Evolutionary conservation across 805 yeast genomes (phyloP).

Genomic region (Allodekkera sacchari): DNA sequence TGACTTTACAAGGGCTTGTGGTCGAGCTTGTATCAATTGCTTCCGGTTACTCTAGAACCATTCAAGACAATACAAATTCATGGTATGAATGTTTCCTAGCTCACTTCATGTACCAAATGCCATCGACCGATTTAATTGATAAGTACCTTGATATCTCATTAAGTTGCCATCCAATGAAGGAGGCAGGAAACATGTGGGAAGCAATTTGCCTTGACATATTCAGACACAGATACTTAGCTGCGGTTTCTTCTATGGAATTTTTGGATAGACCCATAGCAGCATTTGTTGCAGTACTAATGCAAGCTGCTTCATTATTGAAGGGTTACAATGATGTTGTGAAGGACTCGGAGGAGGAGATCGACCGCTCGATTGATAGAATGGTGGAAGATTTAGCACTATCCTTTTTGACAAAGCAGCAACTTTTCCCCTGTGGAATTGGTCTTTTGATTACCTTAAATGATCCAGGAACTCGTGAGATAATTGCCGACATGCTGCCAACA

Average conservation of each 20-base stretch:
- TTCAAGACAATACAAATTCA: conserved; percentile 39
- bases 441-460: conserved; percentile 41
- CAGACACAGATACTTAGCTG: conserved; percentile 47
- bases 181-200: conserved; percentile 41
- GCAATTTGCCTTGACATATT: conserved; percentile 46
- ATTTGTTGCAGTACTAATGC: conserved; percentile 50
- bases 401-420: conserved; percentile 40
- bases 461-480: conserved; percentile 32
- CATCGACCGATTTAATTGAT: conserved; percentile 32
- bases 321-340: conserved; percentile 21
- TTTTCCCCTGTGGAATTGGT: conserved; percentile 67
- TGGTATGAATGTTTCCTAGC: conserved; percentile 61
- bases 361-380: conserved; percentile 26
- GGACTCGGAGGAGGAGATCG: conserved; percentile 7
- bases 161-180: conserved; percentile 26
- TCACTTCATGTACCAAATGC: conserved; percentile 45
- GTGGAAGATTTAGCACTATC: conserved; percentile 47
- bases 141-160: conserved; percentile 34
- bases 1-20: conserved; percentile 28
- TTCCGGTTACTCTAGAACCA: conserved; percentile 40
- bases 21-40: conserved; percentile 34
- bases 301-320: conserved; percentile 52
- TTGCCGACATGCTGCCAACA: conserved; percentile 52
- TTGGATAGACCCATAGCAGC: conserved; percentile 60
- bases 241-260: conserved; percentile 49